Evolutionary conservation across 2,329 filamentous ascomycete species (phyloP).

Genomic region (Fusarium pininemorale): DNA sequence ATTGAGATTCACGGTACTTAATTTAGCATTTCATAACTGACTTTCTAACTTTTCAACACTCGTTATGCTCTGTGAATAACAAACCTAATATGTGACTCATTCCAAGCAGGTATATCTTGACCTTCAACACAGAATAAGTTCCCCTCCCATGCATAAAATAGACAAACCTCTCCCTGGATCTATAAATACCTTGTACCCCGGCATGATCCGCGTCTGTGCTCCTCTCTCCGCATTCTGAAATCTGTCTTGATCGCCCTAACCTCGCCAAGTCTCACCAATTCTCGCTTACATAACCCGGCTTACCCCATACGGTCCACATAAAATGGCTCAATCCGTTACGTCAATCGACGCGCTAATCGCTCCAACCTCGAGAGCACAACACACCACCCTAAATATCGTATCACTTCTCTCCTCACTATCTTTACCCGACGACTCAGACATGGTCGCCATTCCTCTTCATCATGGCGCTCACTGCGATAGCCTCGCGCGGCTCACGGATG

Average conservation of each 20-base stretch:
- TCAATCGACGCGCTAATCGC: constrained; percentile 10
- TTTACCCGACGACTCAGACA: neutral
- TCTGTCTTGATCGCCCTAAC: neutral
- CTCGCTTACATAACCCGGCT: constrained; percentile 20
- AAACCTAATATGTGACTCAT: neutral
- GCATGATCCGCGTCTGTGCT: neutral
- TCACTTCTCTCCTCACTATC: neutral
- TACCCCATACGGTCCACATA: constrained; percentile 23
- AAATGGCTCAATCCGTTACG: constrained; percentile 15
- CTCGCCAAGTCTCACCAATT: neutral
- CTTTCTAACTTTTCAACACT: no score
- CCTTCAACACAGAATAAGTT: no score
- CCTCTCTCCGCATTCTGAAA: neutral
- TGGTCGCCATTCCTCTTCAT: constrained; percentile 17
- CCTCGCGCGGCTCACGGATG: constrained; percentile 49
- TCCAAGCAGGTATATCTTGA: neutral
- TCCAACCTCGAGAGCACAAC: constrained; percentile 4
- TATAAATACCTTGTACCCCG: neutral
- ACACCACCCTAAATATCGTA: constrained; percentile 7
- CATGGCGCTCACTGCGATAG: constrained; percentile 15
- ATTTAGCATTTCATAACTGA: neutral
- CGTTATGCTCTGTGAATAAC: neutral
- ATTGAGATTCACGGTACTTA: neutral
- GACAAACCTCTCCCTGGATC: neutral
- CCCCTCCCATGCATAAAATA: no score